Evolutionary conservation across 2,329 filamentous ascomycete genomes (phyloP).

Genomic region (Aureobasidium vineae): DNA sequence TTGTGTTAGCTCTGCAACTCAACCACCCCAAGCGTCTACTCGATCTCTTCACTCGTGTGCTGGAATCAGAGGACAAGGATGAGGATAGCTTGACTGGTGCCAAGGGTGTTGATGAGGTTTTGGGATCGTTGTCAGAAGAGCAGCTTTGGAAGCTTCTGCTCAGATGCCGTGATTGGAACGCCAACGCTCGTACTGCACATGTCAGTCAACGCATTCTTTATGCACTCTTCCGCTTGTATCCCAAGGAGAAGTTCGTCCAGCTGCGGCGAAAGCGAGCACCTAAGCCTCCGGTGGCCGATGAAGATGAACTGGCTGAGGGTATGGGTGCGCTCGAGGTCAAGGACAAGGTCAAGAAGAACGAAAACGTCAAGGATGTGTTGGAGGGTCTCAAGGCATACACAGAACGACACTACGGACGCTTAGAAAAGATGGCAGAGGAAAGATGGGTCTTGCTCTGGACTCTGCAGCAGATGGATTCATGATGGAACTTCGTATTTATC

Average conservation of each 20-base stretch:
- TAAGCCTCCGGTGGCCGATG: constrained; percentile 27
- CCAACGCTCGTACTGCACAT: constrained; percentile 80
- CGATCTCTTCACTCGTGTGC: constrained; percentile 76
- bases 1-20: constrained; percentile 84
- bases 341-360: constrained; percentile 46
- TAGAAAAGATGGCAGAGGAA: constrained; percentile 89
- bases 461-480: constrained; percentile 80
- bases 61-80: constrained; percentile 62
- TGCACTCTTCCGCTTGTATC: constrained; percentile 76
- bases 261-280: constrained; percentile 35
- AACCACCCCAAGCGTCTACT: constrained; percentile 91
- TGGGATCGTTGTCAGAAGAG: constrained; percentile 74
- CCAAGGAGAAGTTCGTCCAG: constrained; percentile 68
- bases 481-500: constrained; percentile 6
- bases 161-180: constrained; percentile 93
- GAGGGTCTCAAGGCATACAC: constrained; percentile 88
- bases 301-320: constrained; percentile 35
- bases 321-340: constrained; percentile 34
- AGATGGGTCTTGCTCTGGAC: constrained; percentile 95
- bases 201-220: constrained; percentile 84
- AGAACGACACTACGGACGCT: constrained; percentile 83
- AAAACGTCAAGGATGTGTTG: constrained; percentile 76
- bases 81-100: constrained; percentile 63
- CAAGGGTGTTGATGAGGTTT: constrained; percentile 73
- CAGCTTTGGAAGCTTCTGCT: constrained; percentile 82